Evolutionary conservation across 257 asterid genomes (phyloP), one percentile per base, ranked within the genome.

Genomic region (Solanum rostratum): DNA sequence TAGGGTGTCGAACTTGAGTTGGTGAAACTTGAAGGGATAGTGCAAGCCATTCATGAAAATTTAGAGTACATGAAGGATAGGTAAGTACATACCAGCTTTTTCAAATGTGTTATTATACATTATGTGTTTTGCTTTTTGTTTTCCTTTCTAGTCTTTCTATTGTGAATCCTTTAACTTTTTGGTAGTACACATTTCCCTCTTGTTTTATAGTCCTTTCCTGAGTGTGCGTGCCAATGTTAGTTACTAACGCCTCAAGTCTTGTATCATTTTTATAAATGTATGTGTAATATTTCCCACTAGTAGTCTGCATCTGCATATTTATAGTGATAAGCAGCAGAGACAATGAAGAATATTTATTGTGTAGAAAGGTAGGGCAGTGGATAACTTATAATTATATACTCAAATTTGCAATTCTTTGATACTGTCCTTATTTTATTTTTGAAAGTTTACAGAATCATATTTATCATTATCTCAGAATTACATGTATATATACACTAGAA

Each of bases 1-100:
- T 79, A 96, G 99, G 99, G 97, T 57, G 93, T 96, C 79, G 99
- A 94, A 80, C 97, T 96, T 59, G 97, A 96, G 91, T 79, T 96
- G 89, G 87, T 81, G 83, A 96, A 93, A 91, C 97, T 94, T 74
- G 97, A 94, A 91, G 96, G 88, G 68, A 80, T 59, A 22, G 96
- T 94, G 86, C 88, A 92, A 30, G 80, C 93, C 85, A 92, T 96
- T 81, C 97, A 85, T 45, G 89, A 88, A 27, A 93, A 92, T 83
- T 84, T 96, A 83, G 83, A 68, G 66, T 74, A 89, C 80, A 82
- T 96, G 63, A 88, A 92, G 82, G 63, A 59, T 66, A 93, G 93
- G 99, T 90, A 85, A 69, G 18, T 37, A 33, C 18, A 19, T 69
- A 59, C 49, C 15, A 9, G 62, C 60, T 20, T 14, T 18, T 43